Base-by-base conservation (phyloP, 345 rosid species). In the Cardamine chenopodiifolia region DNA sequence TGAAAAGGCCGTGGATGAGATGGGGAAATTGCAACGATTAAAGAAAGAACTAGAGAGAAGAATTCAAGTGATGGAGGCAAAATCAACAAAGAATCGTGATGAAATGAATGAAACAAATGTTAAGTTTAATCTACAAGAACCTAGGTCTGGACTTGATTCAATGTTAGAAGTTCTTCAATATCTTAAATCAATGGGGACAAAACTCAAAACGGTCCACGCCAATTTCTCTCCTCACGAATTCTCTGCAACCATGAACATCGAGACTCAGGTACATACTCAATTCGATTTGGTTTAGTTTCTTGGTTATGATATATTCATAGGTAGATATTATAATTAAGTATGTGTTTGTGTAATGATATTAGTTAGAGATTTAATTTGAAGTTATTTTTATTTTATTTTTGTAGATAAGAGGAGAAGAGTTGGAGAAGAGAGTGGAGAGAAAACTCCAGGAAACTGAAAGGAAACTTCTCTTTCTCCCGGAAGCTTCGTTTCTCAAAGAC, bases 111-210 rank as follows among this genome's bases (percentile, higher is more conserved):
- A 60, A 39, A 82, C 69, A 14, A 85, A 80, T 54, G 69, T 92
- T n/a, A 78, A 42, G 66, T 48, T 89, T 11, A 70, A 48, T 66
- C 31, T 87, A 11, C 63, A 15, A 45, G 84, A 86, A 61, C 88
- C 97, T 3, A 50, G 66, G 4, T 83, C 85, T 54, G 88, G 91
- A 61, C 8, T 82, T 7, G 91, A 89, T 79, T 88, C 91, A 6
- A 82, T 90, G 75, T 1, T 85, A 54, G 89, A 84, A 66, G 73
- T 77, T 69, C 87, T 93, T 13, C 79, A 70, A 17, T 83, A 79
- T 74, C 68, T 89, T 75, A 85, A 84, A 70, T 47, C 62, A 56
- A 40, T 69, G 80, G 88, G 76, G 14, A 63, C 83, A 39, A 77
- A 78, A 32, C 64, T 73, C 55, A 76, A 5, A 14, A 71, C 71